phyloP scores from a whole-genome alignment of 257 asterid species.

The Solanum appendiculatum region DNA sequence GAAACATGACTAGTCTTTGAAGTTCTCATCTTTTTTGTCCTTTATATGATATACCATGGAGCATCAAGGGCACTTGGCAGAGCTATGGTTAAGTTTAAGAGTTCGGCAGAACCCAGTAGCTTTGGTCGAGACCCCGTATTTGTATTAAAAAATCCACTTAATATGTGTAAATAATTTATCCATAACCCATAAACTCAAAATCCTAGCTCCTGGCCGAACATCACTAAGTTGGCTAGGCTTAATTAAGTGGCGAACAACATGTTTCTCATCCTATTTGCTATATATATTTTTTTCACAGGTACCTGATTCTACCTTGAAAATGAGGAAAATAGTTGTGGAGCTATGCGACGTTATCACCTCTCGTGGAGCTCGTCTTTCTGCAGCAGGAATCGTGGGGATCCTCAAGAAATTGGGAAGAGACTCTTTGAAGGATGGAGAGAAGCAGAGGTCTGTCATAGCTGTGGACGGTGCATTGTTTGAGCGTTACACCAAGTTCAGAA shows the following conservation, averaged over 20 bases:
- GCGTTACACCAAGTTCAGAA: constrained; percentile 65
- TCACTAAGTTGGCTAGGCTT: background rate
- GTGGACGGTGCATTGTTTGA: constrained; percentile 73
- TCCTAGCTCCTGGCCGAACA: background rate
- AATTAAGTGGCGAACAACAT: background rate
- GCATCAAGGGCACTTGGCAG: background rate
- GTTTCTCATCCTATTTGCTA: background rate
- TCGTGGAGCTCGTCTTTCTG: constrained; percentile 84
- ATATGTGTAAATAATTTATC: background rate
- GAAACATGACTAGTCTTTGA: background rate
- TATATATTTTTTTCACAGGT: constrained; percentile 24
- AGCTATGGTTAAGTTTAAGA: no score
- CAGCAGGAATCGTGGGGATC: constrained; percentile 72
- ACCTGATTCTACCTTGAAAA: constrained; percentile 46
- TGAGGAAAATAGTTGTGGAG: constrained; percentile 49
- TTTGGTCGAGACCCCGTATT: no score
- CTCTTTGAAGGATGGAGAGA: constrained; percentile 32
- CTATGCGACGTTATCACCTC: constrained; percentile 61
- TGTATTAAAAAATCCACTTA: background rate
- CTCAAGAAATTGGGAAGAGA: constrained; percentile 81
- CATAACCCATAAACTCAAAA: background rate
- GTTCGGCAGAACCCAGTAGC: background rate
- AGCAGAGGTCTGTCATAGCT: constrained; percentile 57
- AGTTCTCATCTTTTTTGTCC: background rate
- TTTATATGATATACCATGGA: background rate